These are phyloP conservation scores for Lonicera japonica DNA, from an alignment of 129 eudicot species.

Conservation along the genomic window DNA sequence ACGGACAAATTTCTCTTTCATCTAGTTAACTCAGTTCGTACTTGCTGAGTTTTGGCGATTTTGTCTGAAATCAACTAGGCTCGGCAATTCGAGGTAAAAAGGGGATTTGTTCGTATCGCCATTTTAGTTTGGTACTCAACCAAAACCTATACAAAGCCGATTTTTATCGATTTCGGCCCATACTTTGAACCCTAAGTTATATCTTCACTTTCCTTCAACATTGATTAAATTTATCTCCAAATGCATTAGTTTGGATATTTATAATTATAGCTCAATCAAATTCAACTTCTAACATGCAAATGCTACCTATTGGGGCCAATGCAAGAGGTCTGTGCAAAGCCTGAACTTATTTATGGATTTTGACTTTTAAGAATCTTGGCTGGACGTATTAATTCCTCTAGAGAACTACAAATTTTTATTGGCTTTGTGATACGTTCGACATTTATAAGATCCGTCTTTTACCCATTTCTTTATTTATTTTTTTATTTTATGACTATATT, in stretches of 20 bases:
- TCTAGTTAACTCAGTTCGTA: conserved; percentile 15
- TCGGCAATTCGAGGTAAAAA: too few species aligned
- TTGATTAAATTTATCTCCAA: background rate
- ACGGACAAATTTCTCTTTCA: too few species aligned
- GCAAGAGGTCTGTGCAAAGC: conserved; percentile 68
- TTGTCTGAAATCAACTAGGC: too few species aligned
- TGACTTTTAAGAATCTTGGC: background rate
- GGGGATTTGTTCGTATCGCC: too few species aligned
- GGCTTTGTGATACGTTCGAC: too few species aligned
- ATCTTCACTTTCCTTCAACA: background rate
- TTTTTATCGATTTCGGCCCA: too few species aligned
- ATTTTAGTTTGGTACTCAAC: too few species aligned
- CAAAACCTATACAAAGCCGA: too few species aligned
- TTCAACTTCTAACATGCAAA: background rate
- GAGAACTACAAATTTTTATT: background rate
- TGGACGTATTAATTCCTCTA: background rate
- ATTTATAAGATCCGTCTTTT: too few species aligned
- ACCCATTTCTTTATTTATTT: too few species aligned
- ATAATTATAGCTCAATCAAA: background rate
- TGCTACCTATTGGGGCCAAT: conserved; percentile 57
- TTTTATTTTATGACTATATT: too few species aligned
- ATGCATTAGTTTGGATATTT: background rate
- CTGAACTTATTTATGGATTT: conserved; percentile 3
- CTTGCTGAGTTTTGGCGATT: conserved; percentile 82
- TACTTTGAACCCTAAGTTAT: too few species aligned